Evolutionary conservation across 1,284 basidiomycete genomes (phyloP).

Genomic region (Butyriboletus regius): DNA sequence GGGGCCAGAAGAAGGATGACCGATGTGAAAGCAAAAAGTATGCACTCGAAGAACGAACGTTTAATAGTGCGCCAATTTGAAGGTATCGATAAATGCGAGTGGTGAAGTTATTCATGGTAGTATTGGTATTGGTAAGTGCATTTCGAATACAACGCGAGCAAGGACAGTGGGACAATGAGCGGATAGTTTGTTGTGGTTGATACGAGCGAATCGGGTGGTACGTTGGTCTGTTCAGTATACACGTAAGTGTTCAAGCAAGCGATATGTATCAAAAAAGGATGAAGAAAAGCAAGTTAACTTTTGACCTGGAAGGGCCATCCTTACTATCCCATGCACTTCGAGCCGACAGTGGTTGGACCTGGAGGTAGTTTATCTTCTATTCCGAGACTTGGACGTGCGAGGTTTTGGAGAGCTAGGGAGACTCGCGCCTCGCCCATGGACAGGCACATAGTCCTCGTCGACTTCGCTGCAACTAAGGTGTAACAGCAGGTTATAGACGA

Average conservation of each 20-base stretch:
- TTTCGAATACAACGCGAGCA: slow-evolving; percentile 15
- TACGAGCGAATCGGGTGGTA: neutral
- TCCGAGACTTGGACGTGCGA: slow-evolving; percentile 33
- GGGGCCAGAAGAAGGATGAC: neutral
- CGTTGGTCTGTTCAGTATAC: neutral
- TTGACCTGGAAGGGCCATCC: neutral
- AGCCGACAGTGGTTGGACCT: neutral
- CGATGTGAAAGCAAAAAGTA: slow-evolving; percentile 2
- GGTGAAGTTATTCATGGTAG: neutral
- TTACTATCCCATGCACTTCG: neutral
- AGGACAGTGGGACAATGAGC: neutral
- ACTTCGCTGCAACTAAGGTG: slow-evolving; percentile 69
- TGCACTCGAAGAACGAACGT: slow-evolving; percentile 8
- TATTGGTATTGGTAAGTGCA: slow-evolving; percentile 7
- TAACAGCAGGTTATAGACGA: slow-evolving; percentile 74
- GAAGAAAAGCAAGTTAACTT: neutral
- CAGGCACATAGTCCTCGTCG: slow-evolving; percentile 67
- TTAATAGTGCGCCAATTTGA: slow-evolving; percentile 10
- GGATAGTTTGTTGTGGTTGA: neutral
- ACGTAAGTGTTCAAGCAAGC: neutral
- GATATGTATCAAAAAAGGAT: neutral
- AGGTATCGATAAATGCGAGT: slow-evolving; percentile 10
- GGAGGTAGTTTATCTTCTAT: slow-evolving; percentile 18
- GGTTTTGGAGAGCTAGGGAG: slow-evolving; percentile 28
- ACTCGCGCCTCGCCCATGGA: slow-evolving; percentile 65